These are phyloP conservation scores for Juncus effusus DNA, from an alignment of 176 grass and related monocot genomes.

Conservation along the genomic window DNA sequence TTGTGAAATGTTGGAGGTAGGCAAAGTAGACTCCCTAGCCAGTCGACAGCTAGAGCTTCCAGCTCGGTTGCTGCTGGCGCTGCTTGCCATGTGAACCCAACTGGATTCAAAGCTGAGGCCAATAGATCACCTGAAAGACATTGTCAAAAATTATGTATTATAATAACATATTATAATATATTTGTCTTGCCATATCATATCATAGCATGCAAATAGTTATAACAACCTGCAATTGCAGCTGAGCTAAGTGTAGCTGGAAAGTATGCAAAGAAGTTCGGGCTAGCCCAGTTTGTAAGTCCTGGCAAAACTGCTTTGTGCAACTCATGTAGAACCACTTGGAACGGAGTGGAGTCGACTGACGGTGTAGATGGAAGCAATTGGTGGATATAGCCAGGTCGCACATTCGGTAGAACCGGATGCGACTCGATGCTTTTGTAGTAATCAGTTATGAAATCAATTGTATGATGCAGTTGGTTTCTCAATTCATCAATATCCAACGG, in stretches of 20 bases:
- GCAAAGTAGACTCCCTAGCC: constrained; percentile 38
- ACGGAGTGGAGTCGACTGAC: constrained; percentile 4
- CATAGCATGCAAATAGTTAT: too few species aligned
- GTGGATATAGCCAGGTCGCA: constrained; percentile 23
- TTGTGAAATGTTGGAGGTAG: constrained; percentile 32
- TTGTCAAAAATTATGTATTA: too few species aligned
- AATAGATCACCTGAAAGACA: constrained; percentile 38
- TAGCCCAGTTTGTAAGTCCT: constrained; percentile 54
- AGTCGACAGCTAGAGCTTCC: constrained; percentile 49
- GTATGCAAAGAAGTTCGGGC: constrained; percentile 62
- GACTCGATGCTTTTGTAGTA: too few species aligned
- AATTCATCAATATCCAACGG: too few species aligned
- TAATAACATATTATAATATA: too few species aligned
- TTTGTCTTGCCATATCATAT: too few species aligned
- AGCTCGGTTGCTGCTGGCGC: constrained; percentile 37
- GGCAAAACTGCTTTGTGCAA: constrained; percentile 28
- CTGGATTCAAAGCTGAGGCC: constrained; percentile 56
- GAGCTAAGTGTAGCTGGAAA: constrained; percentile 51
- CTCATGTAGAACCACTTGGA: constrained; percentile 34
- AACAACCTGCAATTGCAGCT: constrained; percentile 27
- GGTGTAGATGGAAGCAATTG: not conserved
- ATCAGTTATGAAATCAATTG: too few species aligned
- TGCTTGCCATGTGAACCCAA: constrained; percentile 57
- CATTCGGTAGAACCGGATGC: not conserved
- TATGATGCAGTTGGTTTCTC: too few species aligned